Evolutionary conservation across 2,329 filamentous ascomycete genomes (phyloP), one percentile per base, ranked within the genome.

Genomic region (Alternaria hordeiaustralica): DNA sequence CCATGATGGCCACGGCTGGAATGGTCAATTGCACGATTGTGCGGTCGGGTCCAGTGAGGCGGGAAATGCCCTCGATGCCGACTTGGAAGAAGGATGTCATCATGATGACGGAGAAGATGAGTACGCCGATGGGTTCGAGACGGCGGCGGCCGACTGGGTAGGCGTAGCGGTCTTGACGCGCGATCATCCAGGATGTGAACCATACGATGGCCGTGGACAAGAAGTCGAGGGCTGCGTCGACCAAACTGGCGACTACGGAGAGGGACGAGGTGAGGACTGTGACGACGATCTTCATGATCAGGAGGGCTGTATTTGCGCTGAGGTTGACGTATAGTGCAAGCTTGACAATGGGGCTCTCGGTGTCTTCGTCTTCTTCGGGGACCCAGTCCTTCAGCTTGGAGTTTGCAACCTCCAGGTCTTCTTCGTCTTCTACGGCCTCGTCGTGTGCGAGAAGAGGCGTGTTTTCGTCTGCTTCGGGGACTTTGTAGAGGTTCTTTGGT

Each of bases 301-400:
- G 86, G 2, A 97, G 85, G 46, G 92, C 82, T 3, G 88, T 84
- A 76, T 97, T 97, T 62, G 93, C 94, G 21, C 87, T 81, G 53
- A 96, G 87, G 76, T 96, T 97, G 78, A 96, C 82, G 78, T 94
- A 95, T 73, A 98, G 96, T 45, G 95, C 94, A 20, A 96, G 75
- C n/a, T 89, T 91, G 53, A 97, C 93, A 53, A 97, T 88, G 15
- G 87, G 88, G 63, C 90, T 90, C 51, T 89, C 86, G 66, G 90
- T 92, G 74, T 94, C 91, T 3, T 94, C 86, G 61, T 90, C 90
- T 67, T 94, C 91, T 61, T 88, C 86, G 0, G 81, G 80, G 46
- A 92, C 90, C 59, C 92, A 87, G 78, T 89, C 90, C 8, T 90
- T 91, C 45, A 93, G 87, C 61, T 90, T 85, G 3, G 70, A 70